Conservation (phyloP, 1,284 basidiomycete species). For the Singerocomus rubriflavus region DNA sequence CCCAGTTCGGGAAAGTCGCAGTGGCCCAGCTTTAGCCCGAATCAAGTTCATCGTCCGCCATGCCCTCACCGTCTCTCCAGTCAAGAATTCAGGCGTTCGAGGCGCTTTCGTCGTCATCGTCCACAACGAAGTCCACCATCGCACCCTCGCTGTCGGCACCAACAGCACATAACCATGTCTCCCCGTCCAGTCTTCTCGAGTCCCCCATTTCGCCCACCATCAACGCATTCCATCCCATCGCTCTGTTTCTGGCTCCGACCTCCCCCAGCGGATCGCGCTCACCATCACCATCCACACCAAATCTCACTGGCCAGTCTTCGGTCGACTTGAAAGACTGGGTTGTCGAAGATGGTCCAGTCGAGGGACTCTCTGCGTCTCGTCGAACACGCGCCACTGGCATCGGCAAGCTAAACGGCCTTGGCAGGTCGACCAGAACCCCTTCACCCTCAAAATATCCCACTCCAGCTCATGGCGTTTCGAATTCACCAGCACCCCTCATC, state of each 20-base stretch:
- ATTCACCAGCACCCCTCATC: slow-evolving; percentile 46
- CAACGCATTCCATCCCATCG: slow-evolving; percentile 34
- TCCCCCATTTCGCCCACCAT: slow-evolving; percentile 46
- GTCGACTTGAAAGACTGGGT: slow-evolving; percentile 76
- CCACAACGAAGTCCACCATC: slow-evolving; percentile 7
- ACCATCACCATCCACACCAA: slow-evolving; percentile 53
- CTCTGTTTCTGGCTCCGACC: slow-evolving; percentile 27
- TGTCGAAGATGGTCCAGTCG: slow-evolving; percentile 54
- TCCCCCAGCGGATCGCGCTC: slow-evolving; percentile 43
- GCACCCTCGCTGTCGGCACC: not conserved
- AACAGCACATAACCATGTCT: not conserved
- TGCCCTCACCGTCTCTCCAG: slow-evolving; percentile 54
- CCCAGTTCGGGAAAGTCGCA: not conserved
- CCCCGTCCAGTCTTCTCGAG: slow-evolving; percentile 38
- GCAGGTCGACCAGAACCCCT: slow-evolving; percentile 21
- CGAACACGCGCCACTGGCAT: slow-evolving; percentile 18
- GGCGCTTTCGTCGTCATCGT: slow-evolving; percentile 24
- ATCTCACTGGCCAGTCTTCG: slow-evolving; percentile 56
- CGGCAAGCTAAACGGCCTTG: slow-evolving; percentile 28
- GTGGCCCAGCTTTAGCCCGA: not conserved
- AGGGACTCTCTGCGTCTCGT: slow-evolving; percentile 20
- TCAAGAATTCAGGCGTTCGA: slow-evolving; percentile 60
- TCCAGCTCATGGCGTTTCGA: slow-evolving; percentile 7
- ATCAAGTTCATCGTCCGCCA: slow-evolving; percentile 21
- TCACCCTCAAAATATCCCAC: slow-evolving; percentile 18